Base-by-base conservation (phyloP, 768 basidiomycete genomes). In the Lactarius indigo region DNA sequence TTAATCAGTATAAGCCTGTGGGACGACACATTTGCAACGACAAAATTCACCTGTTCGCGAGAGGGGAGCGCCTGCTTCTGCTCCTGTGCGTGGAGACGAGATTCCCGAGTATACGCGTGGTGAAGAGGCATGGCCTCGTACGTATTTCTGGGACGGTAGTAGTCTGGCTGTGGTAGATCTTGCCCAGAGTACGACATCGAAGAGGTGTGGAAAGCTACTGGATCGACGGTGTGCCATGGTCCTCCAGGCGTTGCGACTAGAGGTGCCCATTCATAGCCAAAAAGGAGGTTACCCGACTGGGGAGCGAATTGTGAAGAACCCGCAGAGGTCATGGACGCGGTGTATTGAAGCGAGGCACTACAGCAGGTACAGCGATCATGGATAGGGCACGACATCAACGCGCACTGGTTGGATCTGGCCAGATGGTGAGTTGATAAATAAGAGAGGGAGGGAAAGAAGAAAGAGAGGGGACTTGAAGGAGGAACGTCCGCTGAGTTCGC, bases 301-400 rank as follows among this genome's bases (percentile, higher is more conserved):
- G 63, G 52, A 44, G 26, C 33, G 28, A 68, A 44, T 35, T 64
- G 66, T 20, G 66, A 60, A 30, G 66, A 60, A 4, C 35, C 41
- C 31, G 58, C 28, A 3, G 65, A 28, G n/a, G 57, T 5, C 26
- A 67, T 42, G 13, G 66, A 58, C 12, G 57, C 18, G 5, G 66
- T 28, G 42, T 59, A 64, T n/a, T 64, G 66, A 35, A 60, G 62
- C 33, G 62, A 47, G 44, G 62, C 13, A 47, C 28, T 37, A 44
- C 44, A 64, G 26, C 66, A 68, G 41, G 63, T 56, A 47, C 65
- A 66, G 9, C 54, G 58, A 26, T 59, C 63, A 35, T 68, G 66
- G 52, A 64, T 37, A 28, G 63, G 66, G 58, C 66, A 68, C 62
- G 66, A 55, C 66, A 68, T 68, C 42, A 68, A 68, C n/a, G 62